Base-by-base conservation (phyloP, 306 rosid genomes). In the Gastrolobium villosum region DNA sequence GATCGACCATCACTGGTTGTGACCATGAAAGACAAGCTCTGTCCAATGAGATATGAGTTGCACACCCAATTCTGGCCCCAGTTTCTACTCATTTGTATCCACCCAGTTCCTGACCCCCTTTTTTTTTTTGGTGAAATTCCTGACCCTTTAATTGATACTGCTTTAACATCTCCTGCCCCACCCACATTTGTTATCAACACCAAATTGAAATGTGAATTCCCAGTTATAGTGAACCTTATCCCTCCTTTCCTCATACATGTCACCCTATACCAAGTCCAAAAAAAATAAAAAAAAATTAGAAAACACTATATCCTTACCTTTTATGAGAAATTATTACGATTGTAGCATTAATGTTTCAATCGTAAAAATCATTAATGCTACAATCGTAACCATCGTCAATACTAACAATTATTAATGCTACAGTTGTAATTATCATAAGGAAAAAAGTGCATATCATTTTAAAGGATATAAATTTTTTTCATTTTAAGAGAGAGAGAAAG, bases 51-150 rank as follows among this genome's bases (percentile, higher is more conserved):
- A 70, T 76, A 61, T 7, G 83, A 62, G 76, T 86, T 89, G 72
- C 86, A 84, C 48, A 89, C 90, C 94, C 96, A 91, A 39, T 91
- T 91, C 66, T 91, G 90, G 1, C 94, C 96, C 94, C 92, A 87
- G 30, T 91, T 91, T 65, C 90, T 81, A 0, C 86, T 87, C 94
- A 89, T 81, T 65, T 82, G 3, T 37, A 78, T 85, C 94, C 96
- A 91, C 4, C 86, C 92, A 0, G 87, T 79, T 4, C 71, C 60
- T 2, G n/a, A n/a, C n/a, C n/a, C n/a, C n/a, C n/a, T n/a, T n/a
- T n/a, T n/a, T n/a, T n/a, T n/a, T n/a, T n/a, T n/a, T n/a, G n/a
- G n/a, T n/a, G n/a, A n/a, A n/a, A n/a, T n/a, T n/a, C n/a, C n/a
- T n/a, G 94, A 84, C 1, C 93, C 93, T 36, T 87, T 89, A 71